Evolutionary conservation across 2,329 filamentous ascomycete species (phyloP).

Genomic region (Daldinia eschscholtzii): DNA sequence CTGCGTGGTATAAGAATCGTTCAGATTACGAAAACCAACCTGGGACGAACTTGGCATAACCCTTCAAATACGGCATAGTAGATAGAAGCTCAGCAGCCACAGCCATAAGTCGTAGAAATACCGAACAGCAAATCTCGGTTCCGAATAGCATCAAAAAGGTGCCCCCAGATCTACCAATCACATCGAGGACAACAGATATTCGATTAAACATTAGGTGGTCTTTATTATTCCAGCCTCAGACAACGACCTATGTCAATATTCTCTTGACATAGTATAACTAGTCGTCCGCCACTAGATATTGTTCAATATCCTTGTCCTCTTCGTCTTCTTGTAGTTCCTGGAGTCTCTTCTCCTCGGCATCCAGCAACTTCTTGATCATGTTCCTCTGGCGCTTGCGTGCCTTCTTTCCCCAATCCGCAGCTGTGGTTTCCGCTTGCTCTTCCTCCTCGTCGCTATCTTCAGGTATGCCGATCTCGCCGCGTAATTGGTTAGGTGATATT

Average conservation of each 20-base stretch:
- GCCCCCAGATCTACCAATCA: not conserved
- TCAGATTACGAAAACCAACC: too few relatives aligned
- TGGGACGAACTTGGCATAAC: too few relatives aligned
- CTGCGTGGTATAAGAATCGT: not conserved
- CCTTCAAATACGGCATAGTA: not conserved
- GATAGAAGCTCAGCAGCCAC: not conserved
- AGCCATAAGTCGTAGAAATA: not conserved
- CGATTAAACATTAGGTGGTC: not conserved
- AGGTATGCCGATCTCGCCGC: slow-evolving; percentile 66
- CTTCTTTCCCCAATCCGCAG: slow-evolving; percentile 76
- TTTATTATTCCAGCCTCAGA: not conserved
- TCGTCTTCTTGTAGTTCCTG: slow-evolving; percentile 70
- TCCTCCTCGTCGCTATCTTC: slow-evolving; percentile 66
- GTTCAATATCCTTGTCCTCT: slow-evolving; percentile 80
- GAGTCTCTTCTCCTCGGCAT: slow-evolving; percentile 70
- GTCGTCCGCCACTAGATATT: slow-evolving; percentile 66
- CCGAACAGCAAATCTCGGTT: not conserved
- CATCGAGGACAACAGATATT: not conserved
- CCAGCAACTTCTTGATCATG: slow-evolving; percentile 74
- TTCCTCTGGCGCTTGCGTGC: slow-evolving; percentile 76
- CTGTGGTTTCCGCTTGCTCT: slow-evolving; percentile 62
- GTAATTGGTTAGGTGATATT: slow-evolving; percentile 74
- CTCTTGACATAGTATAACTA: not conserved
- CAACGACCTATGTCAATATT: not conserved
- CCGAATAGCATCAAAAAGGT: not conserved